Base-by-base conservation (phyloP, 2,329 filamentous ascomycete genomes). In the Clonostachys solani region DNA sequence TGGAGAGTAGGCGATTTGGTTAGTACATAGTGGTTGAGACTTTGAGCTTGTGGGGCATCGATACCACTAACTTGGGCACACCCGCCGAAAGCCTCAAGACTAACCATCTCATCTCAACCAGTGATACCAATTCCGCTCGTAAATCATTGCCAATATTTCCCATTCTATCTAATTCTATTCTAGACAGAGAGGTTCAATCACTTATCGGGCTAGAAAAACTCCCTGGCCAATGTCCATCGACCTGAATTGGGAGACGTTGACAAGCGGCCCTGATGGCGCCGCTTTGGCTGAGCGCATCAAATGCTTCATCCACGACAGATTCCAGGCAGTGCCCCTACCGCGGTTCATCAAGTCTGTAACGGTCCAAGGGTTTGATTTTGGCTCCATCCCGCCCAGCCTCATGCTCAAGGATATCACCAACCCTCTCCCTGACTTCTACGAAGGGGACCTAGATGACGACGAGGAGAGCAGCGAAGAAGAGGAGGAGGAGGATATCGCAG, bases 401-500 rank as follows among this genome's bases (percentile, higher is more conserved):
- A 90, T 95, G 62, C 85, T 99, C 59, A 97, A 96, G 69, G 94
- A 97, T 65, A 92, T 99, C 51, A 95, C 92, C 57, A 92, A 99
- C 63, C 94, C 94, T 3, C 78, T 97, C 49, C 86, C 91, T 1
- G 94, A 99, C 60, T 99, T 99, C 62, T 99, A 99, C 72, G 94
- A 96, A 57, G 84, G 89, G 56, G 83, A 87, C 23, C 73, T 83
- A 36, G 78, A 83, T 12, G 74, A 71, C 4, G 74, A 76, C 3
- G 70, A 72, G 4, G 70, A 68, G 4, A 69, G 52, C 1, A 59
- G 58, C 1, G 64, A 61, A 7, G 59, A 64, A 4, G 65, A 62
- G 4, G 64, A 63, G 2, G 37, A n/a, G 29, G 42, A 19, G 10
- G 42, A 38, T 17, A 47, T 45, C 38, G 18, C 36, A 10, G 17